Conservation (phyloP, 345 rosid species). For the Rhodomyrtus tomentosa region DNA sequence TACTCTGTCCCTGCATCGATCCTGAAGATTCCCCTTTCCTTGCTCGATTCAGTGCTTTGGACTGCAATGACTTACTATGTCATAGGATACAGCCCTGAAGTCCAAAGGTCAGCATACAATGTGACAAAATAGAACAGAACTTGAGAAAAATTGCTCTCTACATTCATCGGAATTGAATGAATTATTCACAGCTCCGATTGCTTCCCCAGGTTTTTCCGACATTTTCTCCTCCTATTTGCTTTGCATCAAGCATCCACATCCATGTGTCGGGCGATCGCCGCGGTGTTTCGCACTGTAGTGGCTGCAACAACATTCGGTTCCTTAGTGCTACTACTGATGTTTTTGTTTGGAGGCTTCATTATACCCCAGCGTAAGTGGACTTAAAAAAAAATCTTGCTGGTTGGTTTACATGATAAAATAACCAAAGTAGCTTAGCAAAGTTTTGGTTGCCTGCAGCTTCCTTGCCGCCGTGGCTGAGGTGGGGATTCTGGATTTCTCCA, state of each 20-base stretch:
- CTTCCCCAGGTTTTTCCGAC: conserved; percentile 51
- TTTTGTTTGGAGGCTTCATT: conserved; percentile 54
- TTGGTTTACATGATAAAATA: neutral
- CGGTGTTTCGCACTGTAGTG: conserved; percentile 35
- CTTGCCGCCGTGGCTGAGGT: conserved; percentile 62
- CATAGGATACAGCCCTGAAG: conserved; percentile 73
- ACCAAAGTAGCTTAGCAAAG: neutral
- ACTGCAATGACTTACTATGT: conserved; percentile 61
- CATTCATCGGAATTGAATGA: neutral
- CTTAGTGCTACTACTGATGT: conserved; percentile 21
- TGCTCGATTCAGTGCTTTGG: conserved; percentile 45
- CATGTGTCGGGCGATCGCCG: conserved; percentile 58
- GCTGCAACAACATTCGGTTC: conserved; percentile 41
- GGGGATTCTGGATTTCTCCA: conserved; percentile 80
- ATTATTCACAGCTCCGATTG: neutral
- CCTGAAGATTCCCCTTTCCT: conserved; percentile 39
- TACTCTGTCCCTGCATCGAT: conserved; percentile 43
- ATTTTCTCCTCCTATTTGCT: conserved; percentile 43
- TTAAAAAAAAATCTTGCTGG: neutral
- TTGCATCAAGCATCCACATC: conserved; percentile 54
- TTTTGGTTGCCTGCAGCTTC: conserved; percentile 30
- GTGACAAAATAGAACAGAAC: neutral
- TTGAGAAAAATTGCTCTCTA: neutral
- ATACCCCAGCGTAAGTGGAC: conserved; percentile 39
- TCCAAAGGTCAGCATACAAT: conserved; percentile 30